These are phyloP conservation scores for Lepidium campestre DNA, from an alignment of 441 rosid genomes.

Conservation along the genomic window DNA sequence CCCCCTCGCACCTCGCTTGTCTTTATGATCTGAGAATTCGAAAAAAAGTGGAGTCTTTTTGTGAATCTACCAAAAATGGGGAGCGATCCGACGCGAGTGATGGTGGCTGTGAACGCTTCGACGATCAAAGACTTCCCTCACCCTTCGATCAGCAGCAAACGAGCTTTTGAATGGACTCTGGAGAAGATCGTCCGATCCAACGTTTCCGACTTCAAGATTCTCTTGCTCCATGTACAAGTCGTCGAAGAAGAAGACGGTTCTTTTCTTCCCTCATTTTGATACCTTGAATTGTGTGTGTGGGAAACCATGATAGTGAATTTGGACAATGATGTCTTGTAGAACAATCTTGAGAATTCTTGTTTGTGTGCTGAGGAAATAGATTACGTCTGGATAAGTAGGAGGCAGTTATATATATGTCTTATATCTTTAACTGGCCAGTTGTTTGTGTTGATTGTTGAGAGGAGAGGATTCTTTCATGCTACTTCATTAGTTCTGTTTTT, in stretches of 20 bases:
- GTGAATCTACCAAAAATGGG: constrained; percentile 26
- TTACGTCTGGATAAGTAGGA: too few relatives aligned
- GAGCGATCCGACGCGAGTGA: constrained; percentile 51
- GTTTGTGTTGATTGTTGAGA: not conserved
- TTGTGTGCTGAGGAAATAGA: too few relatives aligned
- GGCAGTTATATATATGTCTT: too few relatives aligned
- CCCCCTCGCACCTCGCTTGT: too few relatives aligned
- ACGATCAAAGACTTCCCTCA: constrained; percentile 60
- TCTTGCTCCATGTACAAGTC: constrained; percentile 87
- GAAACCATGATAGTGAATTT: not conserved
- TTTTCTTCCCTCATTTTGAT: constrained; percentile 3
- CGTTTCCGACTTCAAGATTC: constrained; percentile 60
- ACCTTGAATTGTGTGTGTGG: not conserved
- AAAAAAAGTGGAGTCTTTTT: not conserved
- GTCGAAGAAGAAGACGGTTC: constrained; percentile 89
- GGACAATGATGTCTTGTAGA: too few relatives aligned
- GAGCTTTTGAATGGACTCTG: constrained; percentile 93
- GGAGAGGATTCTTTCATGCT: not conserved
- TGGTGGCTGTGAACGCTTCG: constrained; percentile 76
- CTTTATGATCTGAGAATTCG: not conserved
- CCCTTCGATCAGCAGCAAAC: constrained; percentile 72
- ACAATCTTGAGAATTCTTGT: too few relatives aligned
- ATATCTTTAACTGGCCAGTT: too few relatives aligned
- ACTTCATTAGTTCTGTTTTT: not conserved
- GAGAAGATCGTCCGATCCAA: constrained; percentile 84